phyloP scores from a whole-genome alignment of 2,329 filamentous ascomycete genomes.

The Pezicula rhizophila region DNA sequence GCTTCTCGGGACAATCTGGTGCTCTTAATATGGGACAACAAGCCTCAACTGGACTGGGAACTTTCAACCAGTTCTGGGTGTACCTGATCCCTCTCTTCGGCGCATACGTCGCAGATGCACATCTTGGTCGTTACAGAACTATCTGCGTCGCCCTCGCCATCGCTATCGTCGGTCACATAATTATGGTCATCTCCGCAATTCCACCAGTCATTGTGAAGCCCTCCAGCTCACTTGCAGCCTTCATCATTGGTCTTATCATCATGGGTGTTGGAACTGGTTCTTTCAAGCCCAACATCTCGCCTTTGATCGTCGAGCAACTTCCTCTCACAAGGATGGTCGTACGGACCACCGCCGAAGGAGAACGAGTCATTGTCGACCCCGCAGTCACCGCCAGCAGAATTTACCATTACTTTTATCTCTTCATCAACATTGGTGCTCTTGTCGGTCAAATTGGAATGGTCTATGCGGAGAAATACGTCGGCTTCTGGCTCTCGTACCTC shows the following conservation, averaged over 20 bases:
- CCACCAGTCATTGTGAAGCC: slow-evolving; percentile 50
- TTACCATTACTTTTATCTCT: slow-evolving; percentile 65
- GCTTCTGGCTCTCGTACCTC: slow-evolving; percentile 67
- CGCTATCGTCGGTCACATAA: slow-evolving; percentile 56
- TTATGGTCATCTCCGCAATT: slow-evolving; percentile 57
- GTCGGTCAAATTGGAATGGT: slow-evolving; percentile 60
- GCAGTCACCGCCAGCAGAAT: slow-evolving; percentile 52
- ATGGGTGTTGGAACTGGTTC: slow-evolving; percentile 64
- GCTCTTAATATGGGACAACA: slow-evolving; percentile 40
- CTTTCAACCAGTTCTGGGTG: slow-evolving; percentile 45
- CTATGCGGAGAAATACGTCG: slow-evolving; percentile 70
- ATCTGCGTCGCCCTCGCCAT: slow-evolving; percentile 40
- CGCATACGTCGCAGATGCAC: slow-evolving; percentile 56
- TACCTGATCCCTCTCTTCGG: slow-evolving; percentile 45
- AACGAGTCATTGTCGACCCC: slow-evolving; percentile 56
- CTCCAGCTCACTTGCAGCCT: slow-evolving; percentile 50
- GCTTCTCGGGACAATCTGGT: slow-evolving; percentile 33
- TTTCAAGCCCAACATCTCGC: slow-evolving; percentile 67
- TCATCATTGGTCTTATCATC: slow-evolving; percentile 56
- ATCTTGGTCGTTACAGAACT: slow-evolving; percentile 60
- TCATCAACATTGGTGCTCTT: slow-evolving; percentile 60
- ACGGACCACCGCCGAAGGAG: slow-evolving; percentile 42
- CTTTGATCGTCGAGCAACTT: slow-evolving; percentile 57
- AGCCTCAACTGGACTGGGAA: slow-evolving; percentile 41
- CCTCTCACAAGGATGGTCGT: slow-evolving; percentile 44